Conservation (phyloP, 768 basidiomycete species). For the Cystoderma amianthinum region DNA sequence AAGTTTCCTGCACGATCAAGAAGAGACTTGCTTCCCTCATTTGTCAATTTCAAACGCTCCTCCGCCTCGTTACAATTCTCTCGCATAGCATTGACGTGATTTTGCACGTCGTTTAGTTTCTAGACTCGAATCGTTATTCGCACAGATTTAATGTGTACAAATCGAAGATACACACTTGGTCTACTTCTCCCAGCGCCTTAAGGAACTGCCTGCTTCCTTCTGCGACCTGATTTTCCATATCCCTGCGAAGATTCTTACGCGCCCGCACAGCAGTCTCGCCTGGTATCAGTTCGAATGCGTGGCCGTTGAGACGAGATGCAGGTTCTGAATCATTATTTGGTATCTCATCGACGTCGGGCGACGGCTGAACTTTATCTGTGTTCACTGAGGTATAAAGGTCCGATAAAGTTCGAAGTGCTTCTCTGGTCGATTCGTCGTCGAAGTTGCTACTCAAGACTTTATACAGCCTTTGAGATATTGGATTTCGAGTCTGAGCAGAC, state of each 20-base stretch:
- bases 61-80: slow-evolving; percentile 79
- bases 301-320: slow-evolving; percentile 6
- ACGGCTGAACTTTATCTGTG: slow-evolving; percentile 15
- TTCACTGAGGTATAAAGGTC: slow-evolving; percentile 51
- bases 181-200: slow-evolving; percentile 80
- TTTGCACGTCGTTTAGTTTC: slow-evolving; percentile 81
- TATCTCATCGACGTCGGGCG: slow-evolving; percentile 16
- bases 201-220: slow-evolving; percentile 81
- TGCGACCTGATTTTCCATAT: slow-evolving; percentile 79
- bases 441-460: slow-evolving; percentile 83
- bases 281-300: slow-evolving; percentile 26
- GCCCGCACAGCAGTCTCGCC: slow-evolving; percentile 69
- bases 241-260: slow-evolving; percentile 72
- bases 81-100: slow-evolving; percentile 77
- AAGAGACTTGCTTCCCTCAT: slow-evolving; percentile 68
- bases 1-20: slow-evolving; percentile 80
- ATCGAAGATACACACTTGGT: slow-evolving; percentile 58
- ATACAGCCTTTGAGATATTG: slow-evolving; percentile 82
- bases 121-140: slow-evolving; percentile 19
- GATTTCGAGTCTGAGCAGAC: slow-evolving; percentile 56
- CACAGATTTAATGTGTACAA: slow-evolving; percentile 4
- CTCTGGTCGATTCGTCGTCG: slow-evolving; percentile 67
- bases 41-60: slow-evolving; percentile 64
- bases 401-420: slow-evolving; percentile 80
- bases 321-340: slow-evolving; percentile 26